Evolutionary conservation across 371 early-diverging fungal species (phyloP), one percentile per base, ranked within the genome.

Genomic region (Mortierella sp.): DNA sequence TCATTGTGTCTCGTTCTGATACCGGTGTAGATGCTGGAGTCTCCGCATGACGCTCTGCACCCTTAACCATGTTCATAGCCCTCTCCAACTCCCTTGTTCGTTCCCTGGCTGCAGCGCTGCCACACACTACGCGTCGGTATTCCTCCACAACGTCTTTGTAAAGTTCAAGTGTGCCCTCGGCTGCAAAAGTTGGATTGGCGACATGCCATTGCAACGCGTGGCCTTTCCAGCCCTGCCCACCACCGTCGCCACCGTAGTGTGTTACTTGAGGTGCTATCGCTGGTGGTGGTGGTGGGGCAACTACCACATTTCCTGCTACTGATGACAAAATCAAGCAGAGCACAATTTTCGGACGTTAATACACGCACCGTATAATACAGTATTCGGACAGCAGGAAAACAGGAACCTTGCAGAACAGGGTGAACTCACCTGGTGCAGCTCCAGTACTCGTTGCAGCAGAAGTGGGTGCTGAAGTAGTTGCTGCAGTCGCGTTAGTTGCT

Each of bases 151-250:
- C 42, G 4, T 68, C 75, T 30, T 53, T 31, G 47, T 73, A 73
- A 6, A 73, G 59, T 12, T 73, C 75, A 44, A 73, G 59, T 0
- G 75, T 73, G 30, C 75, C 75, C 32, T 73, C 75, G 7, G 75
- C 75, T 9, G 75, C 75, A 51, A 73, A 73, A 3, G 75, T 73
- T 26, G 75, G 75, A 39, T 73, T 73, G 51, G 75, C 75, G 6
- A 73, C 75, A 47, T 73, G 75, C 75, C 75, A 73, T 28, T 73
- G 75, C 6, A 73, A 57, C 4, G 75, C 68, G 28, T 73, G 75
- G 7, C 54, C 63, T 39, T 67, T 73, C 75, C 75, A 73, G 24
- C 68, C 68, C 28, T 73, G 75, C 43, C 75, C 68, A 14, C 72
- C 66, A 44, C 66, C 61, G 4, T 66, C 72, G 8, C 57, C 75